phyloP scores from a whole-genome alignment of 108 stramenopile genomes.

The Skeletonema costatum region DNA sequence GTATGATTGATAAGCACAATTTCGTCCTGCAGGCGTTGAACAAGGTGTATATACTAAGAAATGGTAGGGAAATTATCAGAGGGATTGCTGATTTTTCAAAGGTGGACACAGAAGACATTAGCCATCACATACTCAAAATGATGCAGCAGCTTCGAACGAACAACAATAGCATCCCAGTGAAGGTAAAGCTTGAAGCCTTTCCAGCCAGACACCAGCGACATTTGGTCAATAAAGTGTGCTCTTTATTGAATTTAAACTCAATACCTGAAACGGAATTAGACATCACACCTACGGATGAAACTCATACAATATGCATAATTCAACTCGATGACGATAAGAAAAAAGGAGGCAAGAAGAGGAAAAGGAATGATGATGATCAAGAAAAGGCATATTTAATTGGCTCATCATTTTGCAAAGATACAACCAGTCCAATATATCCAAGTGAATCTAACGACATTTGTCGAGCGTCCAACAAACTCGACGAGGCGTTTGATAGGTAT shows the following conservation, averaged over 20 bases:
- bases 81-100: neutral
- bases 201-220: slow-evolving; percentile 12
- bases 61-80: neutral
- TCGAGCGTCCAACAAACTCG: slow-evolving; percentile 59
- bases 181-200: slow-evolving; percentile 26
- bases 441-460: slow-evolving; percentile 30
- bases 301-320: slow-evolving; percentile 28
- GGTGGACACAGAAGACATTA: neutral
- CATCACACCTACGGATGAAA: slow-evolving; percentile 19
- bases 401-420: neutral
- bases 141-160: neutral
- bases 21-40: slow-evolving; percentile 30
- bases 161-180: neutral
- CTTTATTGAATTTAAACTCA: slow-evolving; percentile 8
- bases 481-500: slow-evolving; percentile 70
- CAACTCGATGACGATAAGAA: slow-evolving; percentile 11
- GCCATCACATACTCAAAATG: neutral
- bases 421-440: neutral
- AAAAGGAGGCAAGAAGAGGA: neutral
- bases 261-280: slow-evolving; percentile 30
- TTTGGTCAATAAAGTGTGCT: slow-evolving; percentile 1
- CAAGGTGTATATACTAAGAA: slow-evolving; percentile 20
- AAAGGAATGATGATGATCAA: neutral
- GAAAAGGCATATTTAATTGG: slow-evolving; percentile 28
- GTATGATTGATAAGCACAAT: neutral